Evolutionary conservation across 257 asterid species (phyloP).

Genomic region (Primulina eburnea): DNA sequence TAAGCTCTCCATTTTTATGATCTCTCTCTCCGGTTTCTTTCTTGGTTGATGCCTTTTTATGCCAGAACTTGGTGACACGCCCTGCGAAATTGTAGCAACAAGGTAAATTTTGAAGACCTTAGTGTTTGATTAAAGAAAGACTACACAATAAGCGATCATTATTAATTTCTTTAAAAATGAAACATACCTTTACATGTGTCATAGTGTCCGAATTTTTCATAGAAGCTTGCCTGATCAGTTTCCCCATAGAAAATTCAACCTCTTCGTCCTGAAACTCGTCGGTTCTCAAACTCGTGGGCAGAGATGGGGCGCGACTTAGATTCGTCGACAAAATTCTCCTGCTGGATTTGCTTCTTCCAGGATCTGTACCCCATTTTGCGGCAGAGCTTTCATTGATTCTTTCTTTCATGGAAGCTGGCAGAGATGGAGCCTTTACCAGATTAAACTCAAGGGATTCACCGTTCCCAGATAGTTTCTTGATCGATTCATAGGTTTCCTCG

Average conservation of each 20-base stretch:
- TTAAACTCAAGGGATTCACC: background rate
- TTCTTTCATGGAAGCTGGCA: constrained; percentile 23
- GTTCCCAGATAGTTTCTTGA: constrained; percentile 28
- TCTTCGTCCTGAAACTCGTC: constrained; percentile 37
- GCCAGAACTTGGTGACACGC: constrained; percentile 30
- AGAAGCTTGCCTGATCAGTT: constrained; percentile 67
- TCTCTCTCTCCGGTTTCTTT: constrained; percentile 36
- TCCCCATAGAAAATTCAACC: constrained; percentile 51
- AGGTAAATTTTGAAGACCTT: background rate
- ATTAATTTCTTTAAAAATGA: background rate
- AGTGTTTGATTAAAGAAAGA: background rate
- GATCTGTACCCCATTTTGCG: background rate
- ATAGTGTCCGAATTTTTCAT: constrained; percentile 35
- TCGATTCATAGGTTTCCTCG: constrained; percentile 54
- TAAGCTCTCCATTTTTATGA: constrained; percentile 21
- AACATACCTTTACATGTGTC: constrained; percentile 36
- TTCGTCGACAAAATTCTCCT: constrained; percentile 10
- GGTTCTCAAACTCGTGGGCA: constrained; percentile 34
- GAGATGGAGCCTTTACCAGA: constrained; percentile 40
- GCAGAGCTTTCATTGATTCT: constrained; percentile 6
- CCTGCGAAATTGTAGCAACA: constrained; percentile 31
- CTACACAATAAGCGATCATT: background rate
- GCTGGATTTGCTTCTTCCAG: constrained; percentile 27
- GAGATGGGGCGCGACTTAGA: constrained; percentile 48
- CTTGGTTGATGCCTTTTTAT: constrained; percentile 34